These are phyloP conservation scores for Arthroderma sp. DNA, from an alignment of 2,329 filamentous ascomycete genomes.

Conservation along the genomic window DNA sequence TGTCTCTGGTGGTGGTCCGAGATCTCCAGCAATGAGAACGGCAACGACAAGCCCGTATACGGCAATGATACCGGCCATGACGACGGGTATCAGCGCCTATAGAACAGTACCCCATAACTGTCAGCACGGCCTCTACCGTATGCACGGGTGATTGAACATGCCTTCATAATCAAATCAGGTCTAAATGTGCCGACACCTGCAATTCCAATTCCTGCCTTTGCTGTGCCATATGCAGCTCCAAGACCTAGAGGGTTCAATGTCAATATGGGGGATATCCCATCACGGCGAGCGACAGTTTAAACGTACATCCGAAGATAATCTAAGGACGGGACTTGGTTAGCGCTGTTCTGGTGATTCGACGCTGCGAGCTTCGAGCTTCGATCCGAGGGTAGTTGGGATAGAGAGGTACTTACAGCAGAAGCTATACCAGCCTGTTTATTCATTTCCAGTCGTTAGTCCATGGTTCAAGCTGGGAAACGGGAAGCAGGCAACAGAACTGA, in stretches of 20 bases:
- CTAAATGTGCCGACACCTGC: constrained; percentile 54
- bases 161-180: constrained; percentile 59
- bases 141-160: constrained; percentile 19
- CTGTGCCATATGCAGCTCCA: constrained; percentile 56
- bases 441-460: not conserved
- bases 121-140: constrained; percentile 14
- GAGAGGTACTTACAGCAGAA: constrained; percentile 31
- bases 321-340: constrained; percentile 18
- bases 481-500: constrained; percentile 28
- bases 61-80: constrained; percentile 99
- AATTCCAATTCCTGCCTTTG: constrained; percentile 57
- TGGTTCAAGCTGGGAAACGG: constrained; percentile 20
- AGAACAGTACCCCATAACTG: not conserved
- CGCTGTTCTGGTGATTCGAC: not conserved
- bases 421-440: constrained; percentile 36
- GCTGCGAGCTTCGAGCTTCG: not conserved
- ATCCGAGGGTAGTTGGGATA: too few relatives aligned
- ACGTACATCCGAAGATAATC: constrained; percentile 44
- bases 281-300: constrained; percentile 6
- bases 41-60: constrained; percentile 96
- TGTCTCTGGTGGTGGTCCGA: constrained; percentile 55
- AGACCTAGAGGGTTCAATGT: constrained; percentile 36
- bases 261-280: not conserved
- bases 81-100: constrained; percentile 40
- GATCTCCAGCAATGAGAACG: constrained; percentile 85